These are phyloP conservation scores for Dioscorea zingiberensis DNA, from an alignment of 106 monocot species.

Conservation along the genomic window DNA sequence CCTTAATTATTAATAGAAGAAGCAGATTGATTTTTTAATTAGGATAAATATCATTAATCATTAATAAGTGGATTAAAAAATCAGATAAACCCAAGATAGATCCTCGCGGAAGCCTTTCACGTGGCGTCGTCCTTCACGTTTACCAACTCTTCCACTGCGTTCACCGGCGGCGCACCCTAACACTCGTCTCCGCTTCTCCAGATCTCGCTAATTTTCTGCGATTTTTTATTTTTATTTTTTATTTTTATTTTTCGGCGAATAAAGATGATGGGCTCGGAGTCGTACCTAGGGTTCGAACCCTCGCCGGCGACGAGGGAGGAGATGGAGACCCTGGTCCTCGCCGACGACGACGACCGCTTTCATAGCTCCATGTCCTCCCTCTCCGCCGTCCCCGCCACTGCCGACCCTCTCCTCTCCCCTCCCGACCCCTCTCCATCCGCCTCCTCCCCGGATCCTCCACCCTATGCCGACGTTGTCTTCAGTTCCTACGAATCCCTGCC, in stretches of 20 bases:
- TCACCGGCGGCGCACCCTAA: not conserved
- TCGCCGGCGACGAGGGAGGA: constrained; percentile 28
- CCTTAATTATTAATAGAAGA: no score
- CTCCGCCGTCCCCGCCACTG: constrained; percentile 18
- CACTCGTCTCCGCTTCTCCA: not conserved
- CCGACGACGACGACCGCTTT: constrained; percentile 17
- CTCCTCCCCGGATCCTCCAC: constrained; percentile 69
- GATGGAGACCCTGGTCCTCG: constrained; percentile 57
- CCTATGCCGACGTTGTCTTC: constrained; percentile 73
- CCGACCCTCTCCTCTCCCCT: constrained; percentile 20
- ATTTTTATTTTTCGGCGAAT: no score
- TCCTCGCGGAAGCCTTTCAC: no score
- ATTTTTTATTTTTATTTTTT: no score
- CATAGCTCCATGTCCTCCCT: not conserved
- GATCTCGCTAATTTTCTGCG: not conserved
- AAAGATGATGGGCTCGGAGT: constrained; percentile 21
- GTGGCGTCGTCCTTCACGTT: not conserved
- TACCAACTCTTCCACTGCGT: not conserved
- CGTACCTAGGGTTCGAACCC: constrained; percentile 3
- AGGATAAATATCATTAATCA: no score
- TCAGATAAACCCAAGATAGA: no score
- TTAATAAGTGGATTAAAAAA: no score
- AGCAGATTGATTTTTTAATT: no score
- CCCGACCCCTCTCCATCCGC: constrained; percentile 18
- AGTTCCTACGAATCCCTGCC: constrained; percentile 13